Conservation (phyloP, 139 green algal species). For the Spirogloea muscicola region DNA sequence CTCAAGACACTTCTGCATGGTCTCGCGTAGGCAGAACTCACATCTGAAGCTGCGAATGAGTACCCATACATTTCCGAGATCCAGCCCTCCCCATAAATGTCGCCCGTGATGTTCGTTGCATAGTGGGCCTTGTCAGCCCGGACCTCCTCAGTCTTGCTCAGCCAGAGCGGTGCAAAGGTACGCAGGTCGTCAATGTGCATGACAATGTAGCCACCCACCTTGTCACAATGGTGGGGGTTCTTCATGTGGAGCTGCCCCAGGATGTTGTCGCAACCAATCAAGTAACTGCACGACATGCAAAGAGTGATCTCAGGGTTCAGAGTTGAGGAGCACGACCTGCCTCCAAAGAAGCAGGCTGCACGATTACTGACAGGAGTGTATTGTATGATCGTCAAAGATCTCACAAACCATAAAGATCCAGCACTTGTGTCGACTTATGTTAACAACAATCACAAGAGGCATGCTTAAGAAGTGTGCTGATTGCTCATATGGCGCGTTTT, state of each 20-base stretch:
- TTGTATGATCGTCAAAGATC: too few species aligned
- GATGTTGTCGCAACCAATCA: constrained; percentile 42
- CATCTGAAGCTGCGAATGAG: constrained; percentile 45
- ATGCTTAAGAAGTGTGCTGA: too few species aligned
- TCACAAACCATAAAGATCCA: too few species aligned
- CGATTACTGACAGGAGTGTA: too few species aligned
- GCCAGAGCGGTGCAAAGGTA: constrained; percentile 25
- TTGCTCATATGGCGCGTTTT: too few species aligned
- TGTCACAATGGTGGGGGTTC: constrained; percentile 33
- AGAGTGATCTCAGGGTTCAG: too few species aligned
- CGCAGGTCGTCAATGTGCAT: constrained; percentile 40
- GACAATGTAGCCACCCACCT: constrained; percentile 38
- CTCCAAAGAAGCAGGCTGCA: too few species aligned
- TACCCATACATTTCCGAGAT: constrained; percentile 62
- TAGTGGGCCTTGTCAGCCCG: constrained; percentile 44
- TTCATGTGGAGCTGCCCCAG: constrained; percentile 40
- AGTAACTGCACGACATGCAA: too few species aligned
- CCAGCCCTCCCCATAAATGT: constrained; percentile 51
- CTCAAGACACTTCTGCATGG: not conserved
- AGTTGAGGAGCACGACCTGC: too few species aligned
- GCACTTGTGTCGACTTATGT: too few species aligned
- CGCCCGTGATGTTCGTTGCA: constrained; percentile 48
- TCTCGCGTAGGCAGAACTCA: not conserved
- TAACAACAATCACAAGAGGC: too few species aligned
- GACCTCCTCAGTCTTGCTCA: constrained; percentile 45